Evolutionary conservation across 1,284 basidiomycete genomes (phyloP), one percentile per base, ranked within the genome.

Genomic region (Cutaneotrichosporon arboriforme): DNA sequence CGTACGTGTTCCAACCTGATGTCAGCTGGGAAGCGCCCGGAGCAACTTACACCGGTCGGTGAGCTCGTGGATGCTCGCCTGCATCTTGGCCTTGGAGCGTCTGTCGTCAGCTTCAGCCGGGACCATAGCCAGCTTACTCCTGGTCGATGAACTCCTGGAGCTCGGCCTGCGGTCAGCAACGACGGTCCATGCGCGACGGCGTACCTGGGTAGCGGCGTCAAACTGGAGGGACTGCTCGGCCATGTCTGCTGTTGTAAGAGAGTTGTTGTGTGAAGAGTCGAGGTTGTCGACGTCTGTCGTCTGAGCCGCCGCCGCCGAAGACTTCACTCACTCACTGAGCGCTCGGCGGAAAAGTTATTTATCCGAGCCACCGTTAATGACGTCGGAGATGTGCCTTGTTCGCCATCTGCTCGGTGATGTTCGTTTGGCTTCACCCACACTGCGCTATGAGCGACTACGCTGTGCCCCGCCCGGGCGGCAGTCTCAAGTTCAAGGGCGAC

Each of bases 401-500:
- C 33, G 14, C 15, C 45, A 34, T 15, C 35, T 12, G 15, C 33
- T 12, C 3, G n/a, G 22, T 13, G 23, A n/a, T 14, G 23, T 44
- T n/a, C 14, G 12, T 33, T 21, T 23, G 26, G 13, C 46, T 15
- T 8, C 14, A 17, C 7, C 10, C 14, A 22, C 4, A 20, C 37
- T 7, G 4, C n/a, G 35, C 82, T 83, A 74, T 74, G 72, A 74
- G 72, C 60, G 89, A 90, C 73, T 94, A 94, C 76, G 83, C 88
- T 76, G 49, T 42, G 42, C 80, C 87, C 75, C 84, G 84, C 67
- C 84, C 89, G 42, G 87, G 89, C 43, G 90, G 91, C 66, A 84
- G 87, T 60, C 84, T 94, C 70, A 94, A 92, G 76, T 81, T 94
- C 72, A 94, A 93, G 77, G 84, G 86, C 34, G 71, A 85, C 35